Conservation (phyloP, 345 rosid species). For the Microcos paniculata region DNA sequence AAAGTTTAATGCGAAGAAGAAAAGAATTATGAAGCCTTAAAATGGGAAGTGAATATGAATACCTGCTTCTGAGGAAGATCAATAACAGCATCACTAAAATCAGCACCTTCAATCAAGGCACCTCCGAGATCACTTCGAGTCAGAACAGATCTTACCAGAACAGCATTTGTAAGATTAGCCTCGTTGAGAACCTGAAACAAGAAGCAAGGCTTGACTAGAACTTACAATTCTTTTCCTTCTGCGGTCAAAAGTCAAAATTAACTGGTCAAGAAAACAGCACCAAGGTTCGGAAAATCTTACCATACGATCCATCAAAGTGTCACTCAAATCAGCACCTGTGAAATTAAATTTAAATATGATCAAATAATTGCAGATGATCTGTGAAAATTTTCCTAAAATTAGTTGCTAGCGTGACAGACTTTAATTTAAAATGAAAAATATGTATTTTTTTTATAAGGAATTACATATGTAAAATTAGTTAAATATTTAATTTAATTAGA, state of each 20-base stretch:
- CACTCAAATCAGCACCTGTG: constrained; percentile 95
- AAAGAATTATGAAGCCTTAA: neutral
- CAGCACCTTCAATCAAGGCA: constrained; percentile 88
- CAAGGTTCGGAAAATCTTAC: constrained; percentile 33
- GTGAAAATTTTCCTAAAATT: too few species aligned
- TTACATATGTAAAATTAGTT: too few species aligned
- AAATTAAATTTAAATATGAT: neutral
- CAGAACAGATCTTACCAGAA: constrained; percentile 75
- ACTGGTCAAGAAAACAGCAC: neutral
- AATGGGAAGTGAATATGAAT: neutral
- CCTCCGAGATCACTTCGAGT: constrained; percentile 96
- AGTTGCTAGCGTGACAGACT: too few species aligned
- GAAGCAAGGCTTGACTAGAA: neutral
- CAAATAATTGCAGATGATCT: too few species aligned
- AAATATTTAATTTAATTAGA: too few species aligned
- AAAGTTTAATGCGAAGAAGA: neutral
- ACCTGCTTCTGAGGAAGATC: constrained; percentile 94
- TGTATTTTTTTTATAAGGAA: too few species aligned
- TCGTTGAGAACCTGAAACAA: constrained; percentile 72
- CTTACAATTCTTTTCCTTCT: neutral
- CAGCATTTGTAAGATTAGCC: constrained; percentile 83
- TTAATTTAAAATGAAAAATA: too few species aligned
- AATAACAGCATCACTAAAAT: constrained; percentile 92
- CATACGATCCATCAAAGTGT: constrained; percentile 99
- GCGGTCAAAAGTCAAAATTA: neutral